Evolutionary conservation across 2,329 filamentous ascomycete species (phyloP).

Genomic region (Malbranchea zuffiana): DNA sequence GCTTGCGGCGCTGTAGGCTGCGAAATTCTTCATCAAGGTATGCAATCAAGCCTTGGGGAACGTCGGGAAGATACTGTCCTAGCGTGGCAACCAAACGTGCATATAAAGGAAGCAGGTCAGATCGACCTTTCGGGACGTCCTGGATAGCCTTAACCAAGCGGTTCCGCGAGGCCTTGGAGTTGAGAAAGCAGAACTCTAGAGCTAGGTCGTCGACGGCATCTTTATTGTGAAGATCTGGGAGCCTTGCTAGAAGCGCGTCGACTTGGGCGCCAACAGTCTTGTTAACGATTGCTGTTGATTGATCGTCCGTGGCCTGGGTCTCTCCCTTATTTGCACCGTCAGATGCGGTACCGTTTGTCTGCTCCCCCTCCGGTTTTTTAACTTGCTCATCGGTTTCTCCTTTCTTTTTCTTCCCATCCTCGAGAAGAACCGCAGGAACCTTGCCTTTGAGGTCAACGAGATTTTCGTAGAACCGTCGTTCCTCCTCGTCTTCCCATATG

Average conservation of each 20-base stretch:
- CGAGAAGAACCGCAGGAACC: conserved; percentile 83
- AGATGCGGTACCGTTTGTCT: conserved; percentile 35
- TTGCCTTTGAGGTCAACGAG: conserved; percentile 90
- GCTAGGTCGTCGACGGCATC: conserved; percentile 86
- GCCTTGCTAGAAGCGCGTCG: conserved; percentile 71
- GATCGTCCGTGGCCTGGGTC: conserved; percentile 55
- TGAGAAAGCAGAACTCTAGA: conserved; percentile 94
- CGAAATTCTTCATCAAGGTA: conserved; percentile 95
- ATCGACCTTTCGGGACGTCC: conserved; percentile 86
- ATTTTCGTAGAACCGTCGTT: conserved; percentile 96
- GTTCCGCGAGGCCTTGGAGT: conserved; percentile 95
- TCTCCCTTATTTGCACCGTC: conserved; percentile 22
- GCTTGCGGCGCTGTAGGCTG: conserved; percentile 89
- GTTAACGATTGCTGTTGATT: conserved; percentile 89
- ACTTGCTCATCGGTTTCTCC: conserved; percentile 65
- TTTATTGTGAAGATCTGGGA: conserved; percentile 87
- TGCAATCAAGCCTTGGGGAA: conserved; percentile 81
- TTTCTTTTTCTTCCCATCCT: conserved; percentile 94
- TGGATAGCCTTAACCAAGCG: conserved; percentile 84
- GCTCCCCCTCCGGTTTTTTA: conserved; percentile 53
- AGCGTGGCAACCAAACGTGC: conserved; percentile 87
- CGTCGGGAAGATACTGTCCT: conserved; percentile 84
- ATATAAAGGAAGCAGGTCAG: conserved; percentile 82
- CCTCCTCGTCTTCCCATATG: conserved; percentile 98
- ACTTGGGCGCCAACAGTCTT: conserved; percentile 97